Base-by-base conservation (phyloP, 2,329 filamentous ascomycete genomes). In the Hypoxylon sp. region DNA sequence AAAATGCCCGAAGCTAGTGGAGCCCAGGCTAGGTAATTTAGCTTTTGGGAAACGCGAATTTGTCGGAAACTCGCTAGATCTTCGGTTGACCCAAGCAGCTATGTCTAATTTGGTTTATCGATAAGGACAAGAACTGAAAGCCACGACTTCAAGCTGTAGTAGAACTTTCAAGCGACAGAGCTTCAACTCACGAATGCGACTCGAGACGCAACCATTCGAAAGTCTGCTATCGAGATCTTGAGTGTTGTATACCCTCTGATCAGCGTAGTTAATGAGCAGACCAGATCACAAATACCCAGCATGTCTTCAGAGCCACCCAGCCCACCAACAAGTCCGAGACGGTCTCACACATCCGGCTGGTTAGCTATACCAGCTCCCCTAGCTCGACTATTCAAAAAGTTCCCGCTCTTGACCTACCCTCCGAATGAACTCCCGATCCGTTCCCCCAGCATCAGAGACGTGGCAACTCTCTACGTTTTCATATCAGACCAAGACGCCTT, bases 331-430 rank as follows among this genome's bases (percentile, higher is more conserved):
- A 71, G 63, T 53, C 59, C 68, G 56, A 73, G 62, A 39, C 67
- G 70, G 11, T 58, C 69, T 48, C 73, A 72, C 57, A 73, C 77
- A 68, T 73, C 72, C 27, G 73, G 75, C 70, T 84, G 80, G 82
- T 85, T 90, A 79, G 80, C 85, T 48, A 85, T 94, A 61, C 95
- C 96, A 6, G 81, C 86, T 10, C 92, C 93, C 17, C 85, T 98
- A 73, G 94, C 93, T 79, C 87, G 86, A 56, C 85, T 98, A 65
- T 99, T 98, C 83, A 91, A 95, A 79, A 84, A 81, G 67, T 96
- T 97, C 75, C 96, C 96, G 27, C 86, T 98, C 56, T 79, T 86
- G 65, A 92, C 90, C 39, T 94, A 97, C 80, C 85, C 89, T 29
- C 81, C 91, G 60, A 95, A 97, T 78, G 85, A 89, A 54, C 88